phyloP scores from a whole-genome alignment of 2,329 filamentous ascomycete species.

The Fusarium sp. region DNA sequence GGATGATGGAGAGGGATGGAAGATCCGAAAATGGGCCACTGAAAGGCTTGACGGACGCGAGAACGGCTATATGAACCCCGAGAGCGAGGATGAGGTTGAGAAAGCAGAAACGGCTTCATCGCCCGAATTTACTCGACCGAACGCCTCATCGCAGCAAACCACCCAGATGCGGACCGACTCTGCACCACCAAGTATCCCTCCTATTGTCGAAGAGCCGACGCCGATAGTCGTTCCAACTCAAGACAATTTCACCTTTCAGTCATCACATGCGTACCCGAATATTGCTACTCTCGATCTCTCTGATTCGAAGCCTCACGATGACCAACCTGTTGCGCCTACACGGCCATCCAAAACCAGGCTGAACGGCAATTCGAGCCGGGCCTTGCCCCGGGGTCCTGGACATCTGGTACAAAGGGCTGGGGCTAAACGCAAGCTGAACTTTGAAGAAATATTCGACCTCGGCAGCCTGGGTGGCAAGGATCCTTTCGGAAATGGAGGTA shows the following conservation, averaged over 20 bases:
- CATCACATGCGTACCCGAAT: conserved; percentile 72
- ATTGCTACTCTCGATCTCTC: conserved; percentile 74
- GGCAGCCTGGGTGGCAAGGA: conserved; percentile 77
- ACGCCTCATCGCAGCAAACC: conserved; percentile 57
- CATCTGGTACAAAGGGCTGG: conserved; percentile 76
- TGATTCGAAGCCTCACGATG: conserved; percentile 63
- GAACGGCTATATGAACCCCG: conserved; percentile 66
- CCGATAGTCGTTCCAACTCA: conserved; percentile 68
- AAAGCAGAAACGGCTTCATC: conserved; percentile 74
- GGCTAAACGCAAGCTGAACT: conserved; percentile 80
- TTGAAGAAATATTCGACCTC: conserved; percentile 80
- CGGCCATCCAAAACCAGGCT: conserved; percentile 52
- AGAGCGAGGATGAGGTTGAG: conserved; percentile 79
- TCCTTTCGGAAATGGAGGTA: conserved; percentile 64
- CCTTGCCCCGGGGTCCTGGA: conserved; percentile 50
- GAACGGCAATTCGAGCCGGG: conserved; percentile 44
- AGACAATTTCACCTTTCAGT: conserved; percentile 79
- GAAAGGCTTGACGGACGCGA: conserved; percentile 78
- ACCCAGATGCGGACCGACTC: conserved; percentile 49
- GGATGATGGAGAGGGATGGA: conserved; percentile 82
- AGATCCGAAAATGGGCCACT: conserved; percentile 74
- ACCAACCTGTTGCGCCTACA: conserved; percentile 48
- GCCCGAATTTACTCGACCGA: conserved; percentile 69
- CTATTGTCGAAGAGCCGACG: conserved; percentile 51
- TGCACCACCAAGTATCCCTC: conserved; percentile 46